A percentile compares a stretch with the other conserved stretches of the same genome.
phyloP scores from a whole-genome alignment of 805 yeast genomes.

The Ogataea pignaliae region DNA sequence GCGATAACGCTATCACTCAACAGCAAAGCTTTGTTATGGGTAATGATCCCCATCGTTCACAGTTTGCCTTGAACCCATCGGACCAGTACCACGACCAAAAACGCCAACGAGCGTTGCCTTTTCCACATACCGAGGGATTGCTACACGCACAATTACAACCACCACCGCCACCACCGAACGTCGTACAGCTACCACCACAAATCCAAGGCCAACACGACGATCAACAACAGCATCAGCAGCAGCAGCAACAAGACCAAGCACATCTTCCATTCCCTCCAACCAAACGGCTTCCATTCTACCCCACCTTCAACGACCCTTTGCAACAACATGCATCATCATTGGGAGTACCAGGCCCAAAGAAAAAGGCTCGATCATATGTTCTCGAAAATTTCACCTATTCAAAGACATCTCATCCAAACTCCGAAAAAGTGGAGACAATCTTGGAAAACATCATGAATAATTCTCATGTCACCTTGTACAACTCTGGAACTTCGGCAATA shows the following conservation, averaged over 20 bases:
- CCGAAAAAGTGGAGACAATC: slow-evolving; percentile 43
- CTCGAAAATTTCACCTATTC: slow-evolving; percentile 34
- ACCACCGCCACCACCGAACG: not conserved
- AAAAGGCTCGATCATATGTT: slow-evolving; percentile 14
- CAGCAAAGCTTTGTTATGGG: too few relatives aligned
- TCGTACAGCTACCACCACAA: not conserved
- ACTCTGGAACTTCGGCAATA: slow-evolving; percentile 49
- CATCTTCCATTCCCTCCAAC: not conserved
- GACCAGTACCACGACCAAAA: too few relatives aligned
- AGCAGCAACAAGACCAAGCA: not conserved
- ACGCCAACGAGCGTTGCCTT: too few relatives aligned
- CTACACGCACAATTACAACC: not conserved
- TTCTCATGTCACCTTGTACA: slow-evolving; percentile 43
- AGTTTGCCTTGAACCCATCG: too few relatives aligned
- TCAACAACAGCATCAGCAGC: slow-evolving; percentile 1
- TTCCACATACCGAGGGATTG: too few relatives aligned
- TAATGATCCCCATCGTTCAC: too few relatives aligned
- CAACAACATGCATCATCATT: slow-evolving; percentile 6
- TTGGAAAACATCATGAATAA: slow-evolving; percentile 41
- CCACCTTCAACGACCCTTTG: slow-evolving; percentile 24
- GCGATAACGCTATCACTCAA: too few relatives aligned
- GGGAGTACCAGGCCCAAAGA: slow-evolving; percentile 3
- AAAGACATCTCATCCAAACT: slow-evolving; percentile 42
- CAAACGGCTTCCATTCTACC: slow-evolving; percentile 19
- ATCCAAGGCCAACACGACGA: not conserved